Conservation (phyloP, 768 basidiomycete species). For the Suillus plorans region DNA sequence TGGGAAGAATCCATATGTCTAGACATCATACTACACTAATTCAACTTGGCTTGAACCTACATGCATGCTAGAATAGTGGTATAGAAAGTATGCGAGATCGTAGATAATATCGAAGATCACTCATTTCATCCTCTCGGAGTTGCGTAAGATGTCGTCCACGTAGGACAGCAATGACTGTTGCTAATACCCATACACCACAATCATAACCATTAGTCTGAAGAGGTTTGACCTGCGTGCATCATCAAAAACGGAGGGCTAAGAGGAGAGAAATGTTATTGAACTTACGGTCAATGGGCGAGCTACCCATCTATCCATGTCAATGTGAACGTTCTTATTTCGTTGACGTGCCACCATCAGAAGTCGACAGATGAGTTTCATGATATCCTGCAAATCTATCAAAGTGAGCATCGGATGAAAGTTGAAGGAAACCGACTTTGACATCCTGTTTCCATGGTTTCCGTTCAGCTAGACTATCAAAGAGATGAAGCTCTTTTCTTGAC, state of each 20-base stretch:
- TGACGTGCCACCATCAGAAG: background rate
- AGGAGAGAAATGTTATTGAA: background rate
- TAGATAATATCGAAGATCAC: background rate
- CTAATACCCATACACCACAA: background rate
- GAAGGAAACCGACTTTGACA: too few species aligned
- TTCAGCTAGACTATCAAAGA: too few species aligned
- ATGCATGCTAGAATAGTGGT: background rate
- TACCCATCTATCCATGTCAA: background rate
- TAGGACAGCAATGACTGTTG: background rate
- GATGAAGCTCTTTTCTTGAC: too few species aligned
- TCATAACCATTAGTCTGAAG: background rate
- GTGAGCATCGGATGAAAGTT: background rate
- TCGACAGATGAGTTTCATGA: background rate
- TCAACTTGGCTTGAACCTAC: too few species aligned
- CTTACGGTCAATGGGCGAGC: background rate
- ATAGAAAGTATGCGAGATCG: background rate
- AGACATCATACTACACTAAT: too few species aligned
- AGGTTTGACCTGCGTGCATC: background rate
- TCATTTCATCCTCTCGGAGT: background rate
- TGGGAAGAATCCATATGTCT: background rate
- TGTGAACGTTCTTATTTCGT: background rate
- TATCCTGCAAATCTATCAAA: background rate
- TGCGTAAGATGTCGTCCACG: background rate
- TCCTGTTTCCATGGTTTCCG: too few species aligned
- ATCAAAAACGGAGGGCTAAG: background rate